Conservation (phyloP, 2,329 filamentous ascomycete genomes). For the Pseudocercospora fijiensis region DNA sequence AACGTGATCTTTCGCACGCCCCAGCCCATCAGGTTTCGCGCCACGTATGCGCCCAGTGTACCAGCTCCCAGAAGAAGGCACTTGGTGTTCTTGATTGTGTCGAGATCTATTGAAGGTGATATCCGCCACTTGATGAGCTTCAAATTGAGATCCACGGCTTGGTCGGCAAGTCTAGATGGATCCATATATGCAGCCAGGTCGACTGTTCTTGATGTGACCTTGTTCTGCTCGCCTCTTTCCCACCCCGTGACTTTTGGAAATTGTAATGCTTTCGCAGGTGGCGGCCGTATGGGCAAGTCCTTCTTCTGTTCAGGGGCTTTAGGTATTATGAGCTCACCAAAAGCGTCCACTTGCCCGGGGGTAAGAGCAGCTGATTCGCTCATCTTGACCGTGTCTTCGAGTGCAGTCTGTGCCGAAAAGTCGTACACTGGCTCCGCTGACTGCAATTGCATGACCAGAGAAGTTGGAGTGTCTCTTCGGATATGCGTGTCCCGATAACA, state of each 20-base stretch:
- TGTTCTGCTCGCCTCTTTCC: slow-evolving; percentile 80
- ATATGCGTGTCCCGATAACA: slow-evolving; percentile 85
- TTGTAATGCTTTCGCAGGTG: slow-evolving; percentile 42
- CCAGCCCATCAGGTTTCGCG: slow-evolving; percentile 90
- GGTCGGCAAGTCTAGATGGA: slow-evolving; percentile 79
- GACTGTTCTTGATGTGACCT: slow-evolving; percentile 73
- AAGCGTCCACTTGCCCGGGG: slow-evolving; percentile 35
- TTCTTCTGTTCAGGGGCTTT: slow-evolving; percentile 21
- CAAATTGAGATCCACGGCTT: slow-evolving; percentile 91
- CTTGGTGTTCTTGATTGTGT: slow-evolving; percentile 82
- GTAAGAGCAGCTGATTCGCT: slow-evolving; percentile 31
- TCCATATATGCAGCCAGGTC: slow-evolving; percentile 94
- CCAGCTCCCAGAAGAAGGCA: slow-evolving; percentile 90
- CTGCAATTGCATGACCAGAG: slow-evolving; percentile 69
- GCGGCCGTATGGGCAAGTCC: slow-evolving; percentile 19
- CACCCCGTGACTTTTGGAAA: slow-evolving; percentile 87
- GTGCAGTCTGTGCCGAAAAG: slow-evolving; percentile 26
- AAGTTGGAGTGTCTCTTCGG: slow-evolving; percentile 75
- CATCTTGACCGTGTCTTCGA: slow-evolving; percentile 30
- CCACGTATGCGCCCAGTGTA: slow-evolving; percentile 90
- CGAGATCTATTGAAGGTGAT: slow-evolving; percentile 80
- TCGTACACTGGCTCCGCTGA: slow-evolving; percentile 49
- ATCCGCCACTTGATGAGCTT: slow-evolving; percentile 99
- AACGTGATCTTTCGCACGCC: slow-evolving; percentile 94
- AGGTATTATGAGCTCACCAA: slow-evolving; percentile 34